phyloP scores from a whole-genome alignment of 805 yeast genomes.

The Blastobotrys terrestris region DNA sequence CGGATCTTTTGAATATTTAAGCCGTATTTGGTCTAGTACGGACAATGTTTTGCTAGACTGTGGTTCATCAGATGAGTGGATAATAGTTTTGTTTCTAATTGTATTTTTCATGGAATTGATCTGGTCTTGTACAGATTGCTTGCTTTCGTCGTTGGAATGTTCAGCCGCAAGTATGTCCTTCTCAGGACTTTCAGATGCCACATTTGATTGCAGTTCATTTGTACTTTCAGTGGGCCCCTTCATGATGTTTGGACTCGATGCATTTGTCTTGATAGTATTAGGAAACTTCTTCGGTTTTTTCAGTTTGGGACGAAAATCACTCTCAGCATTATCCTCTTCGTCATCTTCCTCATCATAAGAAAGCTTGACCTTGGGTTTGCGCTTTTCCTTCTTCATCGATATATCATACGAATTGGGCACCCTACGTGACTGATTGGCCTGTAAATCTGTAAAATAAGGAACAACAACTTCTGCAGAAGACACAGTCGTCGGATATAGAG shows the following conservation, averaged over 20 bases:
- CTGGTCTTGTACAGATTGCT: background rate
- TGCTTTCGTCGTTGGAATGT: background rate
- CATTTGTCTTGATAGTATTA: slow-evolving; percentile 13
- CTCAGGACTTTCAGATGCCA: slow-evolving; percentile 1
- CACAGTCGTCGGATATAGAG: slow-evolving; percentile 48
- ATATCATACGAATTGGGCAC: slow-evolving; percentile 9
- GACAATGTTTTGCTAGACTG: slow-evolving; percentile 2
- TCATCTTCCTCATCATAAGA: slow-evolving; percentile 38
- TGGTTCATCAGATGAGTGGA: background rate
- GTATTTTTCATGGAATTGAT: background rate
- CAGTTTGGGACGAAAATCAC: slow-evolving; percentile 20
- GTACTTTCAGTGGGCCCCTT: slow-evolving; percentile 6
- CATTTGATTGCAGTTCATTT: slow-evolving; percentile 4
- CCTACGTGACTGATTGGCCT: slow-evolving; percentile 6
- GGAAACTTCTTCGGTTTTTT: slow-evolving; percentile 23
- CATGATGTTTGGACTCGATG: background rate
- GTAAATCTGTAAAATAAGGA: slow-evolving; percentile 45
- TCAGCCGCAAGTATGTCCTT: too few species aligned
- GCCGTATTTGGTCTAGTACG: background rate
- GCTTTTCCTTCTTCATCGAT: slow-evolving; percentile 2
- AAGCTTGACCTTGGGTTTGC: slow-evolving; percentile 29
- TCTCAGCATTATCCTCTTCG: slow-evolving; percentile 23
- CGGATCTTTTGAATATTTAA: background rate
- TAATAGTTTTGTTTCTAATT: background rate
- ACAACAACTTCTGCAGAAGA: slow-evolving; percentile 37